Evolutionary conservation across 2,329 filamentous ascomycete species (phyloP).

Genomic region (Cladosporium sp.): DNA sequence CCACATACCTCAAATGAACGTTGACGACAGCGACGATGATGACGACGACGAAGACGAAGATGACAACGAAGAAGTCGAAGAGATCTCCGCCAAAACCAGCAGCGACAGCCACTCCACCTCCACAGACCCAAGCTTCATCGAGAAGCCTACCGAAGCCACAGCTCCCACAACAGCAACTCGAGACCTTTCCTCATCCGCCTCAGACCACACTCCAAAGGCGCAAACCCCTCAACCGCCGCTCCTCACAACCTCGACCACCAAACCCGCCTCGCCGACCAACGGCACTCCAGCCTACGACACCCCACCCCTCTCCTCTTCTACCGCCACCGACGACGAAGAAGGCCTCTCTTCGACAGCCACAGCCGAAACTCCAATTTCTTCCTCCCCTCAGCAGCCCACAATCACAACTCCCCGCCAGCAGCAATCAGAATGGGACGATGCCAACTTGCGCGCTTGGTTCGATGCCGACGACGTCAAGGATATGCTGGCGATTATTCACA

Average conservation of each 20-base stretch:
- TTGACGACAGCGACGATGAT: conserved; percentile 15
- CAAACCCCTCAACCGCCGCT: conserved; percentile 21
- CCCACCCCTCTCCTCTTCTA: background rate
- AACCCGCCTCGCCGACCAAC: background rate
- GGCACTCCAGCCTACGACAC: background rate
- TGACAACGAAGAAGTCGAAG: conserved; percentile 4
- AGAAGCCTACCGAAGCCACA: background rate
- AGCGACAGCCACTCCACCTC: conserved; percentile 1
- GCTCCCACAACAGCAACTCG: background rate
- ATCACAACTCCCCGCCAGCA: background rate
- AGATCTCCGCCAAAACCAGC: background rate
- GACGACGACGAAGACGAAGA: conserved; percentile 10
- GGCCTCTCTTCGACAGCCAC: conserved; percentile 8
- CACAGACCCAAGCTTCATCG: conserved; percentile 9
- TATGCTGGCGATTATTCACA: conserved; percentile 84
- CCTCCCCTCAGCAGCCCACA: conserved; percentile 3
- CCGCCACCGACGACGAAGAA: conserved; percentile 4
- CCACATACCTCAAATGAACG: conserved; percentile 27
- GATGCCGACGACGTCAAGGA: conserved; percentile 82
- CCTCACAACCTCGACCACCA: background rate
- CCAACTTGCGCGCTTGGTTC: conserved; percentile 80
- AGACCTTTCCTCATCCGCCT: conserved; percentile 15
- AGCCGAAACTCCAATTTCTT: background rate
- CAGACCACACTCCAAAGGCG: conserved; percentile 29
- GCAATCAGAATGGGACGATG: conserved; percentile 71